These are phyloP conservation scores for Penicillium aurantiogriseum DNA, from an alignment of 2,329 filamentous ascomycete species.

Conservation along the genomic window DNA sequence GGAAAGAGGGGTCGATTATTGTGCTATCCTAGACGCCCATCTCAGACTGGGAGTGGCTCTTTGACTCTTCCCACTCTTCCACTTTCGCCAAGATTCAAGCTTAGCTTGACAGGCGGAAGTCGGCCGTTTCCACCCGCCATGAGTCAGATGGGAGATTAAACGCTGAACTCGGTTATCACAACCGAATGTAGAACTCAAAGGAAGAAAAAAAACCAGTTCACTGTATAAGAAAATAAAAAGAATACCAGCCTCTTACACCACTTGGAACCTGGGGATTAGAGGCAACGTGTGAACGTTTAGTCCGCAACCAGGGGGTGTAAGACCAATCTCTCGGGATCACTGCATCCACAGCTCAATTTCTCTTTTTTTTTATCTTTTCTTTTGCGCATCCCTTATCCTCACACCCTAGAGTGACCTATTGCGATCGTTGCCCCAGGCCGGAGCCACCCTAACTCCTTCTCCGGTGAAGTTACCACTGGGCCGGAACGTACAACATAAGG, in stretches of 20 bases:
- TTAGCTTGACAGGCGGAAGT: conserved; percentile 10
- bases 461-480: conserved; percentile 14
- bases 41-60: neutral
- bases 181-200: conserved; percentile 14
- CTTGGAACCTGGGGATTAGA: neutral
- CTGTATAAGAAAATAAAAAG: neutral
- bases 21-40: conserved; percentile 10
- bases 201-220: neutral
- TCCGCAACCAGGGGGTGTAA: conserved; percentile 8
- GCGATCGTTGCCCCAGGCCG: conserved; percentile 2
- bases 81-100: neutral
- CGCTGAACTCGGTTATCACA: conserved; percentile 21
- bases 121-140: conserved; percentile 20
- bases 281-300: conserved; percentile 3
- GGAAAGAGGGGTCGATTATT: conserved; percentile 15
- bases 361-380: neutral
- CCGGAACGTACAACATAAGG: conserved; percentile 13
- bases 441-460: conserved; percentile 3
- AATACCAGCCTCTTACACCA: neutral
- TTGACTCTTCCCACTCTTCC: neutral
- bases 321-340: conserved; percentile 16
- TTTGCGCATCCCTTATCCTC: conserved; percentile 1
- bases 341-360: conserved; percentile 1
- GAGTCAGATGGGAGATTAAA: conserved; percentile 17
- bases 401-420: neutral